Conservation (phyloP, 2,329 filamentous ascomycete genomes). For the Colletotrichum noveboracense region DNA sequence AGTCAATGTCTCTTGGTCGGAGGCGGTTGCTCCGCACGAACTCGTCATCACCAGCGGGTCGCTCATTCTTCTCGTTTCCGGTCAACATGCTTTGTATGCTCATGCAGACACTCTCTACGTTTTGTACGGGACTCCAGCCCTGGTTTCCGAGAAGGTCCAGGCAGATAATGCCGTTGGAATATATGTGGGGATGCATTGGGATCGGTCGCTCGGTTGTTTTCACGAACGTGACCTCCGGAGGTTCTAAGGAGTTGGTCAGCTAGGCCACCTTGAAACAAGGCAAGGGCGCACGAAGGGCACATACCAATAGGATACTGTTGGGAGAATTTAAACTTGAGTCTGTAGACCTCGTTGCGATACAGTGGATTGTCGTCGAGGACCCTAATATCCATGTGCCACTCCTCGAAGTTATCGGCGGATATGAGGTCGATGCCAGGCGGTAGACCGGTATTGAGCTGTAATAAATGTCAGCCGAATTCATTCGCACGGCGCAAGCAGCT, state of each 20-base stretch:
- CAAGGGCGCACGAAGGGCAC: conserved; percentile 18
- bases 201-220: conserved; percentile 70
- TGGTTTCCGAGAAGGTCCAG: conserved; percentile 87
- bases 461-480: neutral
- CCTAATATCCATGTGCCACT: conserved; percentile 91
- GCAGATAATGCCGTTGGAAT: conserved; percentile 98
- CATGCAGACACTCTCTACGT: conserved; percentile 96
- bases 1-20: conserved; percentile 87
- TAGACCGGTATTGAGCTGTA: conserved; percentile 47
- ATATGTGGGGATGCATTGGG: conserved; percentile 96
- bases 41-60: conserved; percentile 87
- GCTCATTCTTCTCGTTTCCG: conserved; percentile 89
- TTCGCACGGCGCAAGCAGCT: neutral
- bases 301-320: conserved; percentile 88
- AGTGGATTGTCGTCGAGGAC: conserved; percentile 92
- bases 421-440: conserved; percentile 80
- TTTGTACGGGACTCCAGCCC: conserved; percentile 97
- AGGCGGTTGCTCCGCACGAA: conserved; percentile 83
- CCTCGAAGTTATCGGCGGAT: conserved; percentile 79
- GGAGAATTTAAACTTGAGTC: conserved; percentile 87
- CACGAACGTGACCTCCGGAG: conserved; percentile 92
- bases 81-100: conserved; percentile 98
- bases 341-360: conserved; percentile 80
- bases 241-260: conserved; percentile 61
- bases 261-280: neutral